phyloP scores from a whole-genome alignment of 176 grass and related monocot species.

The Thinopyrum elongatum region DNA sequence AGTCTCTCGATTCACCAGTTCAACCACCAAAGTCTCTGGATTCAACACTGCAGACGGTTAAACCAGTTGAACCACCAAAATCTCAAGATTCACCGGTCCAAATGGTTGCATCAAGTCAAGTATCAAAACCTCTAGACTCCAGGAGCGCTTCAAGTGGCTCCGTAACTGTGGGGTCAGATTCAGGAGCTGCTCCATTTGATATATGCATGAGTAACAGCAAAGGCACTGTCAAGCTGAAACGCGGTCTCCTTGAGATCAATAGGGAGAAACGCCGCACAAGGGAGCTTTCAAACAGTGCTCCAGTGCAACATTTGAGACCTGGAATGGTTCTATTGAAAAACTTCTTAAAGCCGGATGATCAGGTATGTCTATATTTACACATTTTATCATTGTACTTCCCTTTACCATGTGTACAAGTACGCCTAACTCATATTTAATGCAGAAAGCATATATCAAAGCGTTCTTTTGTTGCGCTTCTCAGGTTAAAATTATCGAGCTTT shows the following conservation, averaged over 20 bases:
- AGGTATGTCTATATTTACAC: constrained; percentile 15
- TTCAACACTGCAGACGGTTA: not conserved
- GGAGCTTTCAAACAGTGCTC: constrained; percentile 11
- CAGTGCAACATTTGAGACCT: constrained; percentile 34
- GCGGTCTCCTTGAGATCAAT: constrained; percentile 25
- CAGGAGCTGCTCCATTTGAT: constrained; percentile 34
- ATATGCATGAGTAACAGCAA: constrained; percentile 27
- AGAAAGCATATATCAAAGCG: not conserved
- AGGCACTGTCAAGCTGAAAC: not conserved
- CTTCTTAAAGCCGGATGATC: constrained; percentile 40
- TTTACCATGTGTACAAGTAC: not conserved
- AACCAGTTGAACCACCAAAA: constrained; percentile 9
- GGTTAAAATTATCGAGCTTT: not conserved
- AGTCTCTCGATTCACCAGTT: not conserved
- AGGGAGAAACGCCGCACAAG: constrained; percentile 25
- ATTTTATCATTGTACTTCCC: not conserved
- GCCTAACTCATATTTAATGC: not conserved
- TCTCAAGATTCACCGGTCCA: not conserved
- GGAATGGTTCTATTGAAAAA: constrained; percentile 60
- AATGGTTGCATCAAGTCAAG: not conserved
- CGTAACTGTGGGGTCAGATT: constrained; percentile 15
- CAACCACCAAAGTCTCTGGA: not conserved
- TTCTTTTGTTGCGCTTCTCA: not conserved
- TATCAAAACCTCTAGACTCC: not conserved
- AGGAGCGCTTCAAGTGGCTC: not conserved